Evolutionary conservation across 345 rosid species (phyloP).

Genomic region (Turnera subulata): DNA sequence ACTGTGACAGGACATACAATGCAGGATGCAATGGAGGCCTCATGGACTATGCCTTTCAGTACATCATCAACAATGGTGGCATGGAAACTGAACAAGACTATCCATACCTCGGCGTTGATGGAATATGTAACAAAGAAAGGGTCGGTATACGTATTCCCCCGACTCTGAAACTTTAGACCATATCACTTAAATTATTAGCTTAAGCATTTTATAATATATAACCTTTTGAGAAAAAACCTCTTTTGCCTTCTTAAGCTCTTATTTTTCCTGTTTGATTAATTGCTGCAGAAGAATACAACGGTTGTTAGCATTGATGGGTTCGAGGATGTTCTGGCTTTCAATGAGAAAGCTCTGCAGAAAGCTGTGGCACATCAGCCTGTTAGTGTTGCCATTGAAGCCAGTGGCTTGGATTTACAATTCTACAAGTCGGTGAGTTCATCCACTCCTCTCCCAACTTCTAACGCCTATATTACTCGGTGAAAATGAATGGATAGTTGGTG

Average conservation of each 20-base stretch:
- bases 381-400: conserved; percentile 66
- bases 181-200: not conserved
- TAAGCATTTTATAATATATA: not conserved
- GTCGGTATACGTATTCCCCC: conserved; percentile 3
- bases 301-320: conserved; percentile 35
- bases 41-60: conserved; percentile 61
- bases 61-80: conserved; percentile 44
- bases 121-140: conserved; percentile 38
- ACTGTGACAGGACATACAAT: conserved; percentile 35
- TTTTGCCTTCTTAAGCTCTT: no score
- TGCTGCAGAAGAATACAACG: conserved; percentile 24
- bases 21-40: conserved; percentile 53
- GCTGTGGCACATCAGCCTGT: conserved; percentile 54
- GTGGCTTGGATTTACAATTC: conserved; percentile 65
- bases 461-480: no score
- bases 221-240: no score
- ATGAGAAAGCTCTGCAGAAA: conserved; percentile 39
- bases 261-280: no score
- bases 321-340: conserved; percentile 35
- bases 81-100: conserved; percentile 48
- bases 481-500: no score
- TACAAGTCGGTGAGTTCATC: no score
- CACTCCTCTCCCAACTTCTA: no score
- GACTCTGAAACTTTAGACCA: not conserved
- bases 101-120: conserved; percentile 46